These are phyloP conservation scores for Phellinidium pouzarii DNA, from an alignment of 1,284 basidiomycete species.

Conservation along the genomic window DNA sequence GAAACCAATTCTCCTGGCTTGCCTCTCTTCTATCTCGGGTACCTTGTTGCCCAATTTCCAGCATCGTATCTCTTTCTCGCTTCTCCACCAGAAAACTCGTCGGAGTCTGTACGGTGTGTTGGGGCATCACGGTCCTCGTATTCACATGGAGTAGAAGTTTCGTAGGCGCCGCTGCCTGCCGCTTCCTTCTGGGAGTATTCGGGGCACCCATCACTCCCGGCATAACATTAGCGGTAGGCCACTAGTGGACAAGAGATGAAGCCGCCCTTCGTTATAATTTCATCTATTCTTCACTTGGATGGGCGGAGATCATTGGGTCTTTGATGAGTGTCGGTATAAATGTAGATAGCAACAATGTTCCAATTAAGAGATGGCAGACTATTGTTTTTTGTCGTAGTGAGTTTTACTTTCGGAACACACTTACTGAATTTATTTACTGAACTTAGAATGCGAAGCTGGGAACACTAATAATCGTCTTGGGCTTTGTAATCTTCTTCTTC, in stretches of 20 bases:
- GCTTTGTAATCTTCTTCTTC: slow-evolving; percentile 23
- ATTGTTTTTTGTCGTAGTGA: slow-evolving; percentile 14
- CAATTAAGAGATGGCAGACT: slow-evolving; percentile 12
- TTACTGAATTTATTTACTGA: no score
- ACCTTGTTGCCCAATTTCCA: slow-evolving; percentile 14
- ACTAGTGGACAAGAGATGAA: slow-evolving; percentile 18
- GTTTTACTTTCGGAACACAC: neutral
- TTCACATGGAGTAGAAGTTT: slow-evolving; percentile 18
- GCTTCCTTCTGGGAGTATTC: slow-evolving; percentile 39
- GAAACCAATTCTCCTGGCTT: slow-evolving; percentile 30
- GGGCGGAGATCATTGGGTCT: slow-evolving; percentile 15
- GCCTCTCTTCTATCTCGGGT: slow-evolving; percentile 21
- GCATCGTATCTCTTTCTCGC: slow-evolving; percentile 13
- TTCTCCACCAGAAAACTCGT: slow-evolving; percentile 13
- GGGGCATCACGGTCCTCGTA: slow-evolving; percentile 11
- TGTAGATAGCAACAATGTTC: neutral
- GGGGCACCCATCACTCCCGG: slow-evolving; percentile 33
- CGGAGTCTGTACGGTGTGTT: slow-evolving; percentile 7
- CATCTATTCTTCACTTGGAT: slow-evolving; percentile 16
- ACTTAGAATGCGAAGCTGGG: slow-evolving; percentile 10
- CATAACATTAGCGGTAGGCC: slow-evolving; percentile 13
- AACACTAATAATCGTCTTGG: slow-evolving; percentile 8
- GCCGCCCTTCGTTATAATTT: slow-evolving; percentile 15
- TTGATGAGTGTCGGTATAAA: slow-evolving; percentile 14
- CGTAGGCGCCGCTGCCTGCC: slow-evolving; percentile 23